phyloP scores from a whole-genome alignment of 179 eudicot genomes.

The Vitellaria paradoxa region DNA sequence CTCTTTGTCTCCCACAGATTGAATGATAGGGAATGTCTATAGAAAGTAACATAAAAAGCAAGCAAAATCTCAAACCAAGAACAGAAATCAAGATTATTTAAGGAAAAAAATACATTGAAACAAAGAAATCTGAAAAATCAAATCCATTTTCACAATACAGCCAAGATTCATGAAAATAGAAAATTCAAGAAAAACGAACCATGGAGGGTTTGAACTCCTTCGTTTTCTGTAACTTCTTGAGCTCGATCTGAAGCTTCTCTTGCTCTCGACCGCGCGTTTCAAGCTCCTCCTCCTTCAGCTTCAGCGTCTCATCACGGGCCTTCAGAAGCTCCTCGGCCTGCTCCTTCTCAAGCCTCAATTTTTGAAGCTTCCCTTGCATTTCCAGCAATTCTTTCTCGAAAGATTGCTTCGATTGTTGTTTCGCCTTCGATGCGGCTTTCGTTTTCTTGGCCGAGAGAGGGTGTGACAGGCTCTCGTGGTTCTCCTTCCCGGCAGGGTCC shows the following conservation, averaged over 20 bases:
- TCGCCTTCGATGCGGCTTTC: slow-evolving; percentile 34
- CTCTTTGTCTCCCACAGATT: slow-evolving; percentile 56
- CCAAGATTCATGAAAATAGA: too few species aligned
- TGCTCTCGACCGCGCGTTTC: slow-evolving; percentile 44
- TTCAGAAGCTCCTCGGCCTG: slow-evolving; percentile 75
- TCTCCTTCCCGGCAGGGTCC: slow-evolving; percentile 57
- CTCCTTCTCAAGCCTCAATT: slow-evolving; percentile 77
- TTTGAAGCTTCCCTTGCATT: slow-evolving; percentile 78
- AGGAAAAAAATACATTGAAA: neutral
- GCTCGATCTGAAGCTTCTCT: slow-evolving; percentile 59
- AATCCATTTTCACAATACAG: too few species aligned
- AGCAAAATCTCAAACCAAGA: slow-evolving; percentile 15
- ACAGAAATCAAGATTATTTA: neutral
- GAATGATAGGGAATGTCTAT: slow-evolving; percentile 53
- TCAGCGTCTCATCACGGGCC: slow-evolving; percentile 63
- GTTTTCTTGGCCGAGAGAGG: slow-evolving; percentile 33
- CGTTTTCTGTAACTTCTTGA: slow-evolving; percentile 82
- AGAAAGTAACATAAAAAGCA: neutral
- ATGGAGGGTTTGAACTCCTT: slow-evolving; percentile 86
- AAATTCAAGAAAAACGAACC: slow-evolving; percentile 34
- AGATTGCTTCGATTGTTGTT: slow-evolving; percentile 13
- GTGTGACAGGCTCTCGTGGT: slow-evolving; percentile 44
- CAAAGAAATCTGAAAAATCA: neutral
- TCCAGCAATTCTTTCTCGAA: slow-evolving; percentile 71
- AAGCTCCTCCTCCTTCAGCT: slow-evolving; percentile 60